Percentiles rank a stretch among this genome's conserved stretches.
These are phyloP conservation scores for Chalciporus piperatus DNA, from an alignment of 768 basidiomycete species.

Conservation along the genomic window DNA sequence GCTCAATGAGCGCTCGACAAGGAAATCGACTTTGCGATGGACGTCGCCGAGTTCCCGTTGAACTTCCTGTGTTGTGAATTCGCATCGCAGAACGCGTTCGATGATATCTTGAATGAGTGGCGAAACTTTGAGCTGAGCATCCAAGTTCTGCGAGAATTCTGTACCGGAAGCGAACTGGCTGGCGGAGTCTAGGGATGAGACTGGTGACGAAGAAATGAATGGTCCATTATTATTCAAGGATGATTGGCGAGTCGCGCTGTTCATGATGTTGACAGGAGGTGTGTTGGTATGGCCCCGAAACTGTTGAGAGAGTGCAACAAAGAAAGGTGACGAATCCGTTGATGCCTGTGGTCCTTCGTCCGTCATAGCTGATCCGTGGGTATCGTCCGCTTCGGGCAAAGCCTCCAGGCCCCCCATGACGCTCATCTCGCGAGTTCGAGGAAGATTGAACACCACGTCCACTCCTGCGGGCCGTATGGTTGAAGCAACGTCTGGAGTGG, in stretches of 20 bases:
- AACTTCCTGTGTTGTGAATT: constrained; percentile 66
- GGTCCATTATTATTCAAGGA: constrained; percentile 44
- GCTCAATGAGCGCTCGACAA: constrained; percentile 63
- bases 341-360: constrained; percentile 26
- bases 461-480: constrained; percentile 44
- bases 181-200: constrained; percentile 73
- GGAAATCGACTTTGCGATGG: constrained; percentile 71
- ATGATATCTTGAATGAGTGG: constrained; percentile 74
- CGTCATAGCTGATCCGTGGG: constrained; percentile 34
- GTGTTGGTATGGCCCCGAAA: constrained; percentile 41
- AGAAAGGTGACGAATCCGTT: constrained; percentile 35
- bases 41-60: constrained; percentile 73
- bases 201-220: constrained; percentile 68
- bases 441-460: constrained; percentile 42
- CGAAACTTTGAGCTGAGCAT: constrained; percentile 71
- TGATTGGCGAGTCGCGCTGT: constrained; percentile 35
- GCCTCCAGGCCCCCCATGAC: constrained; percentile 49
- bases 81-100: constrained; percentile 70
- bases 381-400: constrained; percentile 55
- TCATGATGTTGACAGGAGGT: constrained; percentile 42
- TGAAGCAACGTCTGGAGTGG: constrained; percentile 45
- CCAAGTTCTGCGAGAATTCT: constrained; percentile 54
- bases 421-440: constrained; percentile 47
- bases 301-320: constrained; percentile 37
- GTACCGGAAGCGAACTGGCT: constrained; percentile 54